Conservation (phyloP, 2,329 filamentous ascomycete species). For the Trichoderma simmonsii region DNA sequence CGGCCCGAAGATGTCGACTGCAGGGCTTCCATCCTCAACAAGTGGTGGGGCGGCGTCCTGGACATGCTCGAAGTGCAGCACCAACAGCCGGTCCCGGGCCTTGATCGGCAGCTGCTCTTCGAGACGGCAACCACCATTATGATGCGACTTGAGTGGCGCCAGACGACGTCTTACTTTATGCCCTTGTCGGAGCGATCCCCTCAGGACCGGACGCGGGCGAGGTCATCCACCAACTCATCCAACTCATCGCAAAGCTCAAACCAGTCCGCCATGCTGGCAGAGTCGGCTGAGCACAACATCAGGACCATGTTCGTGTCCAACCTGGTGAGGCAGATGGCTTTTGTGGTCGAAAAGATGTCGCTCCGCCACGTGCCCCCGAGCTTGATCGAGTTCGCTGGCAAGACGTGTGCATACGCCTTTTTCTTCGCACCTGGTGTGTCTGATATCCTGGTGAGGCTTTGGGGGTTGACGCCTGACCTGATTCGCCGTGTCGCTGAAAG, state of each 20-base stretch:
- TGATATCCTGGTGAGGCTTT: constrained; percentile 77
- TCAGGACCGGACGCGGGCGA: constrained; percentile 43
- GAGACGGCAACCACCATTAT: constrained; percentile 79
- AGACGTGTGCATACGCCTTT: constrained; percentile 88
- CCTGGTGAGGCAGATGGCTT: constrained; percentile 75
- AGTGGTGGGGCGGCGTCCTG: constrained; percentile 83
- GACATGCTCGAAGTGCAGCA: constrained; percentile 73
- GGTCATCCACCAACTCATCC: constrained; percentile 49
- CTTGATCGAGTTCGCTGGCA: constrained; percentile 81
- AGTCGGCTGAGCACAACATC: constrained; percentile 83
- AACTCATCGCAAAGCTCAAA: constrained; percentile 67
- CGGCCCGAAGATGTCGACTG: constrained; percentile 80
- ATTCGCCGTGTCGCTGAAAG: constrained; percentile 70
- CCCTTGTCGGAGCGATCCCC: constrained; percentile 57
- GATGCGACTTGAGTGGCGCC: constrained; percentile 84
- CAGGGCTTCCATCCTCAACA: constrained; percentile 74
- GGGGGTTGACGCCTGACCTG: constrained; percentile 66
- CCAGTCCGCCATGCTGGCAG: constrained; percentile 49
- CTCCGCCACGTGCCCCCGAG: constrained; percentile 63
- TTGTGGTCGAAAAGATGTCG: constrained; percentile 87
- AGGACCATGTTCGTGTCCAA: constrained; percentile 83
- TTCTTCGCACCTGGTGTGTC: constrained; percentile 87
- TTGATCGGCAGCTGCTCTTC: constrained; percentile 77
- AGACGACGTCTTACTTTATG: constrained; percentile 65
- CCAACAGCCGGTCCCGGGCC: constrained; percentile 70